Evolutionary conservation across 2,329 filamentous ascomycete genomes (phyloP).

Genomic region (Pseudophaeomoniella oleicola): DNA sequence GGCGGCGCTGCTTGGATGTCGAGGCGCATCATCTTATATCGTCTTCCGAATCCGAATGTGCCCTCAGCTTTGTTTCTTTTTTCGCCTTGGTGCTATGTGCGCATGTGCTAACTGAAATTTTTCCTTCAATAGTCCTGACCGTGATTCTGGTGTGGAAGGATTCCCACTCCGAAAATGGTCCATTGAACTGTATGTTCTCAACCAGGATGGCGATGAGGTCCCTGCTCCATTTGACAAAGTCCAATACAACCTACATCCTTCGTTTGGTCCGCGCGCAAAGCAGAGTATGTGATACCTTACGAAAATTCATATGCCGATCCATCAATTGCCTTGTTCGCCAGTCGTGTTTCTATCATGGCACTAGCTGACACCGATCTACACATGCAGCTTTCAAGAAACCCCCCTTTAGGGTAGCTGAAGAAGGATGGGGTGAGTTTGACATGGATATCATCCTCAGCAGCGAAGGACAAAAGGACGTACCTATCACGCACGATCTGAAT

Average conservation of each 20-base stretch:
- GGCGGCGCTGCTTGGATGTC: no score
- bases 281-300: conserved; percentile 51
- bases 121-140: conserved; percentile 41
- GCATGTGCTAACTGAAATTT: background rate
- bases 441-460: conserved; percentile 75
- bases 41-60: no score
- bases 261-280: conserved; percentile 65
- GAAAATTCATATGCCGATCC: conserved; percentile 4
- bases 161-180: conserved; percentile 91
- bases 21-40: no score
- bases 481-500: conserved; percentile 78
- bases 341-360: background rate
- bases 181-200: conserved; percentile 69
- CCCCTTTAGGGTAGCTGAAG: conserved; percentile 80
- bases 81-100: no score
- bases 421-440: conserved; percentile 98
- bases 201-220: conserved; percentile 73
- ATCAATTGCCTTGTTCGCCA: background rate
- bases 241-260: conserved; percentile 84
- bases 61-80: no score
- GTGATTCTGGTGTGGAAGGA: conserved; percentile 66
- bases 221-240: conserved; percentile 85
- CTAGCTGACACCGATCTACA: no score
- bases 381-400: conserved; percentile 59
- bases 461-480: conserved; percentile 66